Percentiles rank a stretch among this genome's conserved stretches.
Conservation (phyloP, 305 asterid species). For the Euphrasia arctica region DNA sequence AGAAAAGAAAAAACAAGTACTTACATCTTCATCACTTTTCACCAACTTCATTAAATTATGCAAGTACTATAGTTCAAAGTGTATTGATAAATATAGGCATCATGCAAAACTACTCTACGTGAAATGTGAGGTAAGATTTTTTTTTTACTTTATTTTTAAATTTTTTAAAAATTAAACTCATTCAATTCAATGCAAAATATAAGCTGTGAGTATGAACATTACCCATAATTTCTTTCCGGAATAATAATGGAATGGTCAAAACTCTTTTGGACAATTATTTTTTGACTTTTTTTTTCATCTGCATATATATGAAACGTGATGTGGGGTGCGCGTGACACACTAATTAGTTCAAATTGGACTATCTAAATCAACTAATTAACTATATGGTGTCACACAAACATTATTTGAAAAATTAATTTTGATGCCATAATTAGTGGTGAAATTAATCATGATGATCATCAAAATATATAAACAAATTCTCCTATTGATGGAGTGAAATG, state of each 20-base stretch:
- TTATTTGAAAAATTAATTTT: constrained; percentile 1
- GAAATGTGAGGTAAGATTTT: too few relatives aligned
- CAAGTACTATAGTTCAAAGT: neutral
- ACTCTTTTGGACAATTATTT: constrained; percentile 33
- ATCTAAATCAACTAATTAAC: constrained; percentile 16
- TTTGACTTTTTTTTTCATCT: neutral
- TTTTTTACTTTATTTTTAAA: too few relatives aligned
- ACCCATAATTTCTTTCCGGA: neutral
- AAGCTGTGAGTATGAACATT: neutral
- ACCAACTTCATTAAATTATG: neutral
- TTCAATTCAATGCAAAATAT: neutral
- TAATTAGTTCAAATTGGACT: constrained; percentile 8
- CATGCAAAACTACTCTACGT: too few relatives aligned
- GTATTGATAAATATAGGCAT: too few relatives aligned
- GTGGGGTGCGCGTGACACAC: constrained; percentile 30
- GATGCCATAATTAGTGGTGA: constrained; percentile 26
- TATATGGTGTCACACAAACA: neutral
- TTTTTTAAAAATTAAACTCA: too few relatives aligned
- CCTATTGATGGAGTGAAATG: constrained; percentile 38
- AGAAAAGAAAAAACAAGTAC: neutral
- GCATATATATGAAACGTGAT: constrained; percentile 16
- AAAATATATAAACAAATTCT: constrained; percentile 16
- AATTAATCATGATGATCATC: constrained; percentile 23
- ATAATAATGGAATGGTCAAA: constrained; percentile 19
- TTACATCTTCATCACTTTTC: neutral